Conservation (phyloP, 2,329 filamentous ascomycete species). For the Trichoderma asperellum region DNA sequence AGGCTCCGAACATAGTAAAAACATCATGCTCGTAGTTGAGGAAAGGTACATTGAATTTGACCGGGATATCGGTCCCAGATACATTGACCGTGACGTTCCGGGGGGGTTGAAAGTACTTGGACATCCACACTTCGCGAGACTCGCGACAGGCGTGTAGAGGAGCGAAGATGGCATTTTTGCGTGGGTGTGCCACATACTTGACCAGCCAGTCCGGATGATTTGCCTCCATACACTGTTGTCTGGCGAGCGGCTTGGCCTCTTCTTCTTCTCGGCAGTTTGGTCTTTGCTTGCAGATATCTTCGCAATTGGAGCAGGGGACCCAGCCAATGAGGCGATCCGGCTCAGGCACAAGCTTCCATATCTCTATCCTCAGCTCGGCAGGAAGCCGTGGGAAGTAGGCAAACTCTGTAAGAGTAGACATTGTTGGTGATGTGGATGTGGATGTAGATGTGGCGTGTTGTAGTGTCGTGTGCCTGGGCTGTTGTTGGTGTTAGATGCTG, state of each 20-base stretch:
- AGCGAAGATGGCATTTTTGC: conserved; percentile 25
- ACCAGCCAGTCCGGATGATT: conserved; percentile 30
- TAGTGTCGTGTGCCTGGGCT: neutral
- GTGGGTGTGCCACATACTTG: conserved; percentile 28
- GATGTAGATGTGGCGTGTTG: neutral
- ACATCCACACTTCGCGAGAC: conserved; percentile 24
- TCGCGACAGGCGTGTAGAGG: conserved; percentile 26
- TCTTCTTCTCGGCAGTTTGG: neutral
- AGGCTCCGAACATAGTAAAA: conserved; percentile 27
- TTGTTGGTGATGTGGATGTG: neutral
- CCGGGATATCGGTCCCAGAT: neutral
- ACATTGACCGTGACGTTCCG: neutral
- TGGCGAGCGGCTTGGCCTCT: neutral
- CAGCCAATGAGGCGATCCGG: conserved; percentile 25
- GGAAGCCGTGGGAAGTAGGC: conserved; percentile 10
- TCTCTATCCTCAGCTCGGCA: conserved; percentile 15
- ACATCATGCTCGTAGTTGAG: conserved; percentile 30
- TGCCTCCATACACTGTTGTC: conserved; percentile 29
- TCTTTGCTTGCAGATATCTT: neutral
- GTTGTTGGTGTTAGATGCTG: neutral
- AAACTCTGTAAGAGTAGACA: conserved; percentile 17
- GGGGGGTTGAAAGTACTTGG: neutral
- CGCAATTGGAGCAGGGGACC: conserved; percentile 22
- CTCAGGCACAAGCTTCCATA: conserved; percentile 23
- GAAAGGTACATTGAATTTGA: conserved; percentile 21